Percentiles rank a stretch among this genome's conserved stretches.
Conservation (phyloP, 345 rosid species). For the Abelmoschus esculentus region DNA sequence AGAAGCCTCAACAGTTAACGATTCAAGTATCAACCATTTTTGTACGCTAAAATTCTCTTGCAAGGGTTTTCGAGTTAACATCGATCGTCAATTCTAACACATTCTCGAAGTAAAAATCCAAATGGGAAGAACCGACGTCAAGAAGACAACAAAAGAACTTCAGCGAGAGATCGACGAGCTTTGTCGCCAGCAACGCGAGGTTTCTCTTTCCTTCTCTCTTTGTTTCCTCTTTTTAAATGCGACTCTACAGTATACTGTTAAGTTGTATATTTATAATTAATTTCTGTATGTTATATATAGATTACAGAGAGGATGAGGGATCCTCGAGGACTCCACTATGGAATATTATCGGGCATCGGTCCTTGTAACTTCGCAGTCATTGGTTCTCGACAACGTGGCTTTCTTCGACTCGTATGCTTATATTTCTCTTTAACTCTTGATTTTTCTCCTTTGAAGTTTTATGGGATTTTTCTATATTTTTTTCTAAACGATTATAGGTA, state of each 20-base stretch:
- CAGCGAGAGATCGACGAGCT: conserved; percentile 8
- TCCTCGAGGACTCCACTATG: conserved; percentile 91
- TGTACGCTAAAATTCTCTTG: neutral
- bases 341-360: conserved; percentile 37
- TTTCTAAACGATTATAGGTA: conserved; percentile 18
- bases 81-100: neutral
- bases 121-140: conserved; percentile 9
- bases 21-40: neutral
- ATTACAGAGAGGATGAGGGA: conserved; percentile 86
- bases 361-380: conserved; percentile 54
- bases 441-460: neutral
- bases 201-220: neutral
- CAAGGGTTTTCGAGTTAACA: neutral
- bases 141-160: conserved; percentile 4
- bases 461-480: neutral
- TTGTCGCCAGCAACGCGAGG: conserved; percentile 8
- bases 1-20: neutral
- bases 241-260: neutral
- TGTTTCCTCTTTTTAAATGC: neutral
- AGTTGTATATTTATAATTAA: neutral
- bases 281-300: conserved; percentile 25
- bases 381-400: conserved; percentile 57
- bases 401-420: conserved; percentile 46
- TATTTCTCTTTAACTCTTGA: no score
- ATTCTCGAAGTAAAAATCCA: neutral